These are phyloP conservation scores for Radiomyces spectabilis DNA, from an alignment of 192 early-diverging fungal genomes.

Conservation along the genomic window DNA sequence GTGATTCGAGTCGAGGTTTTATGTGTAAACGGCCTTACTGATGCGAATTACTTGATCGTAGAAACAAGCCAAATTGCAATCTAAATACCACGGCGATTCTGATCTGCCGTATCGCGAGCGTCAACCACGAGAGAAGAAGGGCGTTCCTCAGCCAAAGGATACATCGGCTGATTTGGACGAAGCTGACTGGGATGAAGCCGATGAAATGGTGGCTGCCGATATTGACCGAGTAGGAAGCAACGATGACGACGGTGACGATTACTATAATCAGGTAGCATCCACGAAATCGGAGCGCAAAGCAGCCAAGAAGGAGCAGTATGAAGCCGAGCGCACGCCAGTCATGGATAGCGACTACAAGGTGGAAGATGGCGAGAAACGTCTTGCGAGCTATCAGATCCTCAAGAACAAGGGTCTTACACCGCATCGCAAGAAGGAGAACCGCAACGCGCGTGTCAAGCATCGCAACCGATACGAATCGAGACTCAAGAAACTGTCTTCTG, in stretches of 20 bases:
- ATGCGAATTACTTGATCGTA: too few relatives aligned
- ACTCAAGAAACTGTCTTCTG: constrained; percentile 81
- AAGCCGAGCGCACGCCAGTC: constrained; percentile 27
- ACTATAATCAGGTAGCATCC: constrained; percentile 34
- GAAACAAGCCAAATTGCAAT: constrained; percentile 25
- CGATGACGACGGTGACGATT: constrained; percentile 51
- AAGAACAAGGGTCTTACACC: constrained; percentile 95
- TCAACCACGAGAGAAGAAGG: constrained; percentile 32
- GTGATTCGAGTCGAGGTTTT: too few relatives aligned
- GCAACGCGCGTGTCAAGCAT: constrained; percentile 93
- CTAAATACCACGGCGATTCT: constrained; percentile 59
- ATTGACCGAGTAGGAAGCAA: too few relatives aligned
- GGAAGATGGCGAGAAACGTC: constrained; percentile 59
- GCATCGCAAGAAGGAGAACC: constrained; percentile 82
- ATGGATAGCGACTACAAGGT: constrained; percentile 34
- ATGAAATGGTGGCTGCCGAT: constrained; percentile 40
- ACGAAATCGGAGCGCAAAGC: constrained; percentile 47
- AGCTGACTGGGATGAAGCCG: constrained; percentile 50
- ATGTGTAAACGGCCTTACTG: too few relatives aligned
- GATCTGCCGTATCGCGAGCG: constrained; percentile 78
- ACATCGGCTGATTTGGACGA: constrained; percentile 44
- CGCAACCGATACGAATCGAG: constrained; percentile 83
- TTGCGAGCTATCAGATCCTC: constrained; percentile 81
- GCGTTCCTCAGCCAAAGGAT: constrained; percentile 37
- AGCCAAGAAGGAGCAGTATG: constrained; percentile 34